phyloP scores from a whole-genome alignment of 2,329 filamentous ascomycete genomes.

The Byssothecium circinans region DNA sequence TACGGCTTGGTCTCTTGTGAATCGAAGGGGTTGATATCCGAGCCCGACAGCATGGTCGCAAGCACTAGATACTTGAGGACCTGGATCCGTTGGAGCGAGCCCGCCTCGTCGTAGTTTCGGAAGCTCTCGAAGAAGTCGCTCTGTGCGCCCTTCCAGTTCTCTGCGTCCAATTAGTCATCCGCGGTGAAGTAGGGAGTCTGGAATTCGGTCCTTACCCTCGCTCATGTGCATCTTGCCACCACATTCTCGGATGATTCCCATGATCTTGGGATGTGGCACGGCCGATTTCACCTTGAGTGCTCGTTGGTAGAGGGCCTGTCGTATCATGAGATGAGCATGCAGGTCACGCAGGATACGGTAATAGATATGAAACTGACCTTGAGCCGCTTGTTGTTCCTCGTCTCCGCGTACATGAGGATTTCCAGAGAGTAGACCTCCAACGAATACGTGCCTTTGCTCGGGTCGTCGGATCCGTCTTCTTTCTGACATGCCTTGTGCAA shows the following conservation, averaged over 20 bases:
- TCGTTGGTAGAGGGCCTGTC: conserved; percentile 76
- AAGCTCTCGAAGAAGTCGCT: conserved; percentile 99
- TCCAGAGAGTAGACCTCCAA: conserved; percentile 95
- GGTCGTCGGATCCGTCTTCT: conserved; percentile 84
- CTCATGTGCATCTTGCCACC: conserved; percentile 99
- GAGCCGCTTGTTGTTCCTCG: conserved; percentile 94
- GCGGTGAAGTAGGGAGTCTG: conserved; percentile 11
- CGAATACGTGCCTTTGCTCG: conserved; percentile 93
- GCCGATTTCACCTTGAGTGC: conserved; percentile 93
- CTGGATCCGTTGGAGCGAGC: conserved; percentile 92
- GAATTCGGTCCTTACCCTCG: conserved; percentile 57
- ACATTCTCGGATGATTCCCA: conserved; percentile 98
- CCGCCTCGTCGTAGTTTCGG: conserved; percentile 97
- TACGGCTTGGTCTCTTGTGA: conserved; percentile 99
- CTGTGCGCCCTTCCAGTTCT: conserved; percentile 97
- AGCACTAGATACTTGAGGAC: conserved; percentile 96
- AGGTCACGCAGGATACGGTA: conserved; percentile 17
- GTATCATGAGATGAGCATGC: conserved; percentile 27
- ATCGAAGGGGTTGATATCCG: conserved; percentile 97
- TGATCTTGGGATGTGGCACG: conserved; percentile 96
- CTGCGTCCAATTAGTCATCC: conserved; percentile 47
- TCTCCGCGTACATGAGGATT: conserved; percentile 98
- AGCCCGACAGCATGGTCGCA: conserved; percentile 98
- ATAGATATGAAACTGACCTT: conserved; percentile 57
- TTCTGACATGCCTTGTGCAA: conserved; percentile 86